These are phyloP conservation scores for Suillus fuscotomentosus DNA, from an alignment of 768 basidiomycete species.

Conservation along the genomic window DNA sequence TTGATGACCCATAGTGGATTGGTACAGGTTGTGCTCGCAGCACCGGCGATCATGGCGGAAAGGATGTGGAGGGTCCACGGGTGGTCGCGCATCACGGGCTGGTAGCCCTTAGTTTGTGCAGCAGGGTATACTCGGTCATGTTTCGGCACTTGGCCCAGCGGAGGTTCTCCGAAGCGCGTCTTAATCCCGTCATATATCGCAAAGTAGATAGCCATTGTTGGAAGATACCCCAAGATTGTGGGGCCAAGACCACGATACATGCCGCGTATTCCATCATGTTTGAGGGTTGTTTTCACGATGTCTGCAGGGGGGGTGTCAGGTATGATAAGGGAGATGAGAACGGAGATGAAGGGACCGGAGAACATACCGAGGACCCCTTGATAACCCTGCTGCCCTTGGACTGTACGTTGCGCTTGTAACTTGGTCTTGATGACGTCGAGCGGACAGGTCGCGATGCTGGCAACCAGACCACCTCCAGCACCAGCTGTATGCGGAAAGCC, in stretches of 20 bases:
- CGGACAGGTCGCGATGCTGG: constrained; percentile 93
- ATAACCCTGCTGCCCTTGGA: constrained; percentile 71
- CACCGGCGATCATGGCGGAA: constrained; percentile 96
- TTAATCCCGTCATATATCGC: constrained; percentile 97
- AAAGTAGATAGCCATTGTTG: constrained; percentile 99
- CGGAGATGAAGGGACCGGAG: constrained; percentile 6
- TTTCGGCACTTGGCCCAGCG: constrained; percentile 38
- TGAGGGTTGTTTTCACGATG: constrained; percentile 55
- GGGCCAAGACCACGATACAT: constrained; percentile 97
- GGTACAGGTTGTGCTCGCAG: constrained; percentile 88
- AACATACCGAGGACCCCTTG: constrained; percentile 70
- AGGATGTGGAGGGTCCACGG: constrained; percentile 87
- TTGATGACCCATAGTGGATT: constrained; percentile 99
- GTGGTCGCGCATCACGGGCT: constrained; percentile 76
- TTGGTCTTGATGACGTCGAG: constrained; percentile 98
- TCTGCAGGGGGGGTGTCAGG: constrained; percentile 30
- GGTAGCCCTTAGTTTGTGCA: constrained; percentile 83
- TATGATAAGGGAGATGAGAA: constrained; percentile 19
- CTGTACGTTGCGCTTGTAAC: constrained; percentile 86
- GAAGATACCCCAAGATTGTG: constrained; percentile 93
- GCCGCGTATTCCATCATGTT: constrained; percentile 77
- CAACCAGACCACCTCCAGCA: constrained; percentile 91
- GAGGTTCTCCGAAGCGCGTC: constrained; percentile 68
- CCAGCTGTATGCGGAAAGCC: constrained; percentile 56
- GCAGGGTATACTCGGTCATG: constrained; percentile 70